phyloP scores from a whole-genome alignment of 169 alveolate genomes.

The Plasmodium coatneyi region DNA sequence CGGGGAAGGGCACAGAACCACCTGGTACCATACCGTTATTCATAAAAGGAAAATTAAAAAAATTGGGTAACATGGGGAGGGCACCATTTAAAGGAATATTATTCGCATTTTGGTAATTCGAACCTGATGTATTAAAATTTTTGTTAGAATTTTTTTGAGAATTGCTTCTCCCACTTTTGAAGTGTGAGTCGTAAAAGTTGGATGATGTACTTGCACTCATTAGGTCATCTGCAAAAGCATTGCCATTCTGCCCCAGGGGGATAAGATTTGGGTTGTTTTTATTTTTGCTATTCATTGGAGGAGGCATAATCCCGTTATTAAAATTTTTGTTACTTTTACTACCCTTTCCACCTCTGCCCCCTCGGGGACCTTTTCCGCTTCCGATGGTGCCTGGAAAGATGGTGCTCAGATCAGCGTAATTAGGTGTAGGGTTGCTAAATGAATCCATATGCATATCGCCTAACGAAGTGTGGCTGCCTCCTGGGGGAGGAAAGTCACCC shows the following conservation, averaged over 20 bases:
- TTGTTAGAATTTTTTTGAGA: not conserved
- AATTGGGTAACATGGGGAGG: conserved; percentile 51
- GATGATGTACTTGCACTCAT: not conserved
- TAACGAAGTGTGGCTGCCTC: not conserved
- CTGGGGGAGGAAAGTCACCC: not conserved
- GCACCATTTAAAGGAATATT: conserved; percentile 56
- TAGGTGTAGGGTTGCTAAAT: not conserved
- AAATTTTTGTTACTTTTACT: conserved; percentile 3
- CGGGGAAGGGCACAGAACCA: conserved; percentile 23
- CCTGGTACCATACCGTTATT: conserved; percentile 15
- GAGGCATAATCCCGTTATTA: conserved; percentile 16
- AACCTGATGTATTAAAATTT: conserved; percentile 12
- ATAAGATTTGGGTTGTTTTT: conserved; percentile 61
- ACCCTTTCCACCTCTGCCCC: conserved; percentile 1
- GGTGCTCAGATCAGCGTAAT: not conserved
- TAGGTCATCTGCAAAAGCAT: conserved; percentile 21
- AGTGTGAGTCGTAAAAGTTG: conserved; percentile 9
- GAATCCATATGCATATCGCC: not conserved
- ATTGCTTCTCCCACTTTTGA: conserved; percentile 10
- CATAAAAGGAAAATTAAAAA: conserved; percentile 63
- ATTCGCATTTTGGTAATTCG: conserved; percentile 14
- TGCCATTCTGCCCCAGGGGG: conserved; percentile 22
- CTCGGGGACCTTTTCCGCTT: not conserved
- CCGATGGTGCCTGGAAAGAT: not conserved
- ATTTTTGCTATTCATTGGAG: conserved; percentile 37